Evolutionary conservation across 192 early-diverging fungal species (phyloP).

Genomic region (Umbelopsis vinacea): DNA sequence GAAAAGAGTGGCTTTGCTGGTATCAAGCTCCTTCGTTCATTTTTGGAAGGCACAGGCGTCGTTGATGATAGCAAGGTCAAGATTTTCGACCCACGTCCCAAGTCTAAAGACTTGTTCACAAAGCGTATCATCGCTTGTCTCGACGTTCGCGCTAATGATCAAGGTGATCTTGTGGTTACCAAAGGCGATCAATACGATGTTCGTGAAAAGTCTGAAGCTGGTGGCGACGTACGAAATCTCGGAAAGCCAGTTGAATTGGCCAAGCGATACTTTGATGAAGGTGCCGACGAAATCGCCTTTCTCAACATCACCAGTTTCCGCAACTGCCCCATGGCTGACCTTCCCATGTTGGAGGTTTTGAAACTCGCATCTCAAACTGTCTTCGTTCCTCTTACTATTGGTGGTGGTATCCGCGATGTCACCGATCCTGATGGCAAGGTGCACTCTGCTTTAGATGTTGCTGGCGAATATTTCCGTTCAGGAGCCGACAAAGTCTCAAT

Average conservation of each 20-base stretch:
- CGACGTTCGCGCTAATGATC: constrained; percentile 96
- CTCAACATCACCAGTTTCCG: constrained; percentile 99
- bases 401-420: constrained; percentile 96
- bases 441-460: constrained; percentile 94
- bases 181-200: constrained; percentile 99
- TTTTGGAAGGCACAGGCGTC: constrained; percentile 63
- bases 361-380: constrained; percentile 83
- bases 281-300: constrained; percentile 98
- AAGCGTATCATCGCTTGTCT: constrained; percentile 96
- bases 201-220: constrained; percentile 64
- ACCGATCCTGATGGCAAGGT: constrained; percentile 80
- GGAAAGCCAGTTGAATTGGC: constrained; percentile 98
- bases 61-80: constrained; percentile 21
- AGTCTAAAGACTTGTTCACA: constrained; percentile 65
- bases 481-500: constrained; percentile 99
- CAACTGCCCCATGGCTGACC: constrained; percentile 85
- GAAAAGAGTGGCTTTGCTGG: constrained; percentile 97
- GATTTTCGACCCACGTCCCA: constrained; percentile 2
- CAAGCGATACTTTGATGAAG: constrained; percentile 88
- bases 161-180: constrained; percentile 97
- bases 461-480: constrained; percentile 97
- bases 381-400: constrained; percentile 99
- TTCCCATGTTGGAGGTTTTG: constrained; percentile 96
- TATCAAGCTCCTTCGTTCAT: constrained; percentile 77
- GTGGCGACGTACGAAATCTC: constrained; percentile 86